Percentiles rank a stretch among this genome's conserved stretches.
These are phyloP conservation scores for Pseudogymnoascus verrucosus DNA, from an alignment of 2,329 filamentous ascomycete species.

Conservation along the genomic window DNA sequence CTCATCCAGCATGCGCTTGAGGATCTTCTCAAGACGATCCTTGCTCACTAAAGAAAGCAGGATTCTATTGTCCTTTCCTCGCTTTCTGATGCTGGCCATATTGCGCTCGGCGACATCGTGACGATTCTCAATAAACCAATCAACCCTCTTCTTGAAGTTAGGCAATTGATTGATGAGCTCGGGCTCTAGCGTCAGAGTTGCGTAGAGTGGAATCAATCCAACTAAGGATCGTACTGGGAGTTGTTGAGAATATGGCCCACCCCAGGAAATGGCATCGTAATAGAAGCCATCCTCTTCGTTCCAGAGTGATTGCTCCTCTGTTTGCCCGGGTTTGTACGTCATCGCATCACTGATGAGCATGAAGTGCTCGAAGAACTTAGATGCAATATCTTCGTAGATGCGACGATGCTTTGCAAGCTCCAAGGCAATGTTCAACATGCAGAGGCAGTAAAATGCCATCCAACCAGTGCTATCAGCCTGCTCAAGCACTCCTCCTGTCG, in stretches of 20 bases:
- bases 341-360: constrained; percentile 97
- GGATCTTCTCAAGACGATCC: constrained; percentile 80
- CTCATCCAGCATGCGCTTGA: constrained; percentile 88
- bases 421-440: constrained; percentile 93
- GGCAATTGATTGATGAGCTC: constrained; percentile 89
- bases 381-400: constrained; percentile 93
- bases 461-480: constrained; percentile 96
- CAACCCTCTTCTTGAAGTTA: constrained; percentile 82
- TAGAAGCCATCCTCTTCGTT: constrained; percentile 97
- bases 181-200: constrained; percentile 84
- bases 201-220: constrained; percentile 87
- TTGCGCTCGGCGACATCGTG: constrained; percentile 85
- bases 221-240: constrained; percentile 87
- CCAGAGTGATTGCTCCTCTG: constrained; percentile 79
- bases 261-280: constrained; percentile 96
- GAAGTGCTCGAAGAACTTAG: constrained; percentile 98
- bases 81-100: constrained; percentile 84
- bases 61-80: constrained; percentile 83
- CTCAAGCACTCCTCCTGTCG: constrained; percentile 86
- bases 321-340: constrained; percentile 67
- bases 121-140: constrained; percentile 90
- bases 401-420: constrained; percentile 92
- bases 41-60: constrained; percentile 86
- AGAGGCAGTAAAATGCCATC: constrained; percentile 97
- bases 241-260: constrained; percentile 86